Base-by-base conservation (phyloP, 164 flowering plant genomes). In the Dillenia suffruticosa region DNA sequence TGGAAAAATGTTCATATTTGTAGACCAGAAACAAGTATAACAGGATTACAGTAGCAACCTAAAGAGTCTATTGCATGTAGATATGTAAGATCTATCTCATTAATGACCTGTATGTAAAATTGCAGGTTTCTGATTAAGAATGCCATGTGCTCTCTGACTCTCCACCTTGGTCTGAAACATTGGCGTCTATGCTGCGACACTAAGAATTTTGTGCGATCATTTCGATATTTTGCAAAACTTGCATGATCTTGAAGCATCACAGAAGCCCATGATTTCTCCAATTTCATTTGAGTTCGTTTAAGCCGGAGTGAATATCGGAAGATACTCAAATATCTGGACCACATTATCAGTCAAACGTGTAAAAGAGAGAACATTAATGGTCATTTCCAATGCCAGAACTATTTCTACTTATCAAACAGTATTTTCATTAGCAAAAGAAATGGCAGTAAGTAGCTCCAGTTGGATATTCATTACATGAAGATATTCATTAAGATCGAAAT, bases 181-280 rank as follows among this genome's bases (percentile, higher is more conserved):
- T 85, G 92, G 44, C 92, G 75, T 16, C 87, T 72, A 65, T 85
- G 96, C 73, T 85, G 92, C 62, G 88, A 76, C 61, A 62, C 55
- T 47, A 86, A 77, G 67, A 74, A 68, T 14, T 74, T 84, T 43
- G 26, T 49, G 13, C 75, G 76, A 32, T 86, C 87, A 66, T 81
- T 79, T 1, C 86, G 84, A 70, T 51, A 83, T 54, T 78, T 70
- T 50, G 92, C 82, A 76, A 94, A 86, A 81, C 91, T 88, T 60
- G 79, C 76, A 69, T 91, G 97, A 80, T 88, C 96, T 79, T 95
- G 96, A 72, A 92, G 96, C 96, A 88, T 95, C 49, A 81, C 89
- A 58, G 89, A 84, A 58, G 97, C 99, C 99, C 99, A 95, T 48
- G 97, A 88, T 68, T 92, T 95, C 64, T 95, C 99, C 83, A 95